Conservation (phyloP, 345 rosid genomes). For the Excoecaria cochinchinensis region DNA sequence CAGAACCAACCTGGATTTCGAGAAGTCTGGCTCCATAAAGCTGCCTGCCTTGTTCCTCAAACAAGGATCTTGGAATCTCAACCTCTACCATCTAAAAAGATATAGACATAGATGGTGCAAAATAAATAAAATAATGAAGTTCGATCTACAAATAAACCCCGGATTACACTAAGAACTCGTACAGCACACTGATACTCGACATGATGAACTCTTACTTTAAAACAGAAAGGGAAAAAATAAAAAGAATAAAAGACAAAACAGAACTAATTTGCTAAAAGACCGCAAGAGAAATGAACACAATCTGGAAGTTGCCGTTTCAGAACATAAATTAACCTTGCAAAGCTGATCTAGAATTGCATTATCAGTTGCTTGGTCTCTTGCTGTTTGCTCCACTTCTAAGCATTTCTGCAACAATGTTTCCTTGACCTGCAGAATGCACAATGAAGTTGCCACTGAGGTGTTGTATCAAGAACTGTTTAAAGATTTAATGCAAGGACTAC, state of each 20-base stretch:
- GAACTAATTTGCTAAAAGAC: not conserved
- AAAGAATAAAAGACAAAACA: not conserved
- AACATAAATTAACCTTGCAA: conserved; percentile 46
- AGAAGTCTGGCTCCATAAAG: conserved; percentile 89
- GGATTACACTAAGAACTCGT: not conserved
- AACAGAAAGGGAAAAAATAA: not conserved
- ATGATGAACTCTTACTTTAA: not conserved
- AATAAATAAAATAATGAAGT: not conserved
- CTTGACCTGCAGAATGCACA: conserved; percentile 58
- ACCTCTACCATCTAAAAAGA: conserved; percentile 77
- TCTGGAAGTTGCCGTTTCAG: conserved; percentile 15
- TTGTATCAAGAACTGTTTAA: conserved; percentile 1
- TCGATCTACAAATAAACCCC: not conserved
- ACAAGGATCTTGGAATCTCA: conserved; percentile 79
- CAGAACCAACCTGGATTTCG: conserved; percentile 63
- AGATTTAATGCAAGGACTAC: conserved; percentile 32
- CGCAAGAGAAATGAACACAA: conserved; percentile 12
- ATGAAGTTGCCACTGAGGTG: not conserved
- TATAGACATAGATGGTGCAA: not conserved
- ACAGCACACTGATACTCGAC: conserved; percentile 2
- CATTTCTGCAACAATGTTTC: conserved; percentile 66
- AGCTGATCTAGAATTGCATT: conserved; percentile 89
- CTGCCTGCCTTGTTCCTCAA: conserved; percentile 96
- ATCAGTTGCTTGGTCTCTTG: conserved; percentile 91
- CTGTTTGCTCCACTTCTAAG: conserved; percentile 69